Percentiles rank a stretch among this genome's conserved stretches.
Evolutionary conservation across 2,329 filamentous ascomycete species (phyloP).

Genomic region (Diaporthe humulicola): DNA sequence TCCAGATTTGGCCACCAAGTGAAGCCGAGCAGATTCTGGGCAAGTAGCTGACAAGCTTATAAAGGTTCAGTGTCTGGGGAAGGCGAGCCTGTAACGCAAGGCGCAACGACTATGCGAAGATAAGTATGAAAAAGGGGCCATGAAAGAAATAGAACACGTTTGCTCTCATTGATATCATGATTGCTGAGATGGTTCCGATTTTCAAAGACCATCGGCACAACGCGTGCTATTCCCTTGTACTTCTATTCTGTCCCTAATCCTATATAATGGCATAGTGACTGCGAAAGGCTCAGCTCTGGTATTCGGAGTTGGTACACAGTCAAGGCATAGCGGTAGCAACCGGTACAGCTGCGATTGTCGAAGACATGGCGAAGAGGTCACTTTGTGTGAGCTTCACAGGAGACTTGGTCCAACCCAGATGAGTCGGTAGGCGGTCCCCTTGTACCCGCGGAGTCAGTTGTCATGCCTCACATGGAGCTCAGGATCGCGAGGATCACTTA

Average conservation of each 20-base stretch:
- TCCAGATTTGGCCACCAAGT: too few species aligned
- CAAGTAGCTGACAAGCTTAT: too few species aligned
- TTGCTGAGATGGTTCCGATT: neutral
- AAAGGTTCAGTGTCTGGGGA: too few species aligned
- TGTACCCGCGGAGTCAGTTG: neutral
- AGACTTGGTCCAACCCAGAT: conserved; percentile 24
- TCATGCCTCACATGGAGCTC: neutral
- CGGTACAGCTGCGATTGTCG: conserved; percentile 13
- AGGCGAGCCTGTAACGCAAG: too few species aligned
- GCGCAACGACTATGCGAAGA: too few species aligned
- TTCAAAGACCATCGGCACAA: neutral
- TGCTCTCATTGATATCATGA: neutral
- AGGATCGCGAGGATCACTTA: conserved; percentile 20
- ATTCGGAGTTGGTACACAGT: neutral
- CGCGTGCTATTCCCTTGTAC: neutral
- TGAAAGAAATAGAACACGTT: too few species aligned
- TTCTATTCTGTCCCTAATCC: neutral
- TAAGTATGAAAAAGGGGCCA: too few species aligned
- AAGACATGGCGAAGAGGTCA: conserved; percentile 18
- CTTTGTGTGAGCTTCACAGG: conserved; percentile 9
- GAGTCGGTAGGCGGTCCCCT: conserved; percentile 23
- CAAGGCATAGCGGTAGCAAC: neutral
- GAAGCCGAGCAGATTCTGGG: too few species aligned
- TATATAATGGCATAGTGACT: neutral
- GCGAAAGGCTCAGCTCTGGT: too few species aligned